Percentiles rank a stretch among this genome's conserved stretches.
These are phyloP conservation scores for Rhodotorula paludigena DNA, from an alignment of 768 basidiomycete species.

Conservation along the genomic window DNA sequence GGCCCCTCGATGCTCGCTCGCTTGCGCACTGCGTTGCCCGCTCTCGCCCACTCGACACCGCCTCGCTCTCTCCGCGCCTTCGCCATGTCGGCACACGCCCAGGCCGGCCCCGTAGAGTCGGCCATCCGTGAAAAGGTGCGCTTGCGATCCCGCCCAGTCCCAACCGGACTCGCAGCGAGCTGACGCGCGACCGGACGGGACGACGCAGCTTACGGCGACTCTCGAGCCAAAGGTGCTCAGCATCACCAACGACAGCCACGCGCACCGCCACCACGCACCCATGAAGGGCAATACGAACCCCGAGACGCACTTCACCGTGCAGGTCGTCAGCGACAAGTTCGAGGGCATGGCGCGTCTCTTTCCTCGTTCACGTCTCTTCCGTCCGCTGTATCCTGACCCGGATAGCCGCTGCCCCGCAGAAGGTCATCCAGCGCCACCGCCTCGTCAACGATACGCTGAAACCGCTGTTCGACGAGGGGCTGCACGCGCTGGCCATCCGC, in stretches of 20 bases:
- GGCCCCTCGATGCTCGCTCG: no score
- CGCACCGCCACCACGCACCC: conserved; percentile 47
- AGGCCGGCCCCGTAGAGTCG: conserved; percentile 47
- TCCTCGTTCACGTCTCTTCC: no score
- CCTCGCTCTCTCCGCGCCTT: not conserved
- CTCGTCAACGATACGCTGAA: conserved; percentile 50
- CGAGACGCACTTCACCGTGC: conserved; percentile 49
- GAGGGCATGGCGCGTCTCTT: conserved; percentile 38
- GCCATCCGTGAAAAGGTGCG: conserved; percentile 47
- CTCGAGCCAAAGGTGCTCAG: conserved; percentile 46
- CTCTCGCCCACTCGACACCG: not conserved
- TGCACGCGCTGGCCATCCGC: conserved; percentile 50
- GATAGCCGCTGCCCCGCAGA: conserved; percentile 44
- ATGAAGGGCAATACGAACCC: conserved; percentile 49
- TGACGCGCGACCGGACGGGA: not conserved
- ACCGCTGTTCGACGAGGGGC: conserved; percentile 49
- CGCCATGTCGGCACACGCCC: conserved; percentile 26
- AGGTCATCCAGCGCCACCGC: conserved; percentile 49
- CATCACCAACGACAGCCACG: conserved; percentile 48
- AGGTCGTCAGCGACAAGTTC: conserved; percentile 40
- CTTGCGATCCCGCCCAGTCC: not conserved
- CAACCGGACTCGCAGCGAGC: not conserved
- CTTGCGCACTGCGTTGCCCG: no score
- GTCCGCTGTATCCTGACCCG: conserved; percentile 10
- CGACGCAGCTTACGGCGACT: conserved; percentile 46